Conservation (phyloP, 768 basidiomycete genomes). For the Rhodotorula sphaerocarpa region DNA sequence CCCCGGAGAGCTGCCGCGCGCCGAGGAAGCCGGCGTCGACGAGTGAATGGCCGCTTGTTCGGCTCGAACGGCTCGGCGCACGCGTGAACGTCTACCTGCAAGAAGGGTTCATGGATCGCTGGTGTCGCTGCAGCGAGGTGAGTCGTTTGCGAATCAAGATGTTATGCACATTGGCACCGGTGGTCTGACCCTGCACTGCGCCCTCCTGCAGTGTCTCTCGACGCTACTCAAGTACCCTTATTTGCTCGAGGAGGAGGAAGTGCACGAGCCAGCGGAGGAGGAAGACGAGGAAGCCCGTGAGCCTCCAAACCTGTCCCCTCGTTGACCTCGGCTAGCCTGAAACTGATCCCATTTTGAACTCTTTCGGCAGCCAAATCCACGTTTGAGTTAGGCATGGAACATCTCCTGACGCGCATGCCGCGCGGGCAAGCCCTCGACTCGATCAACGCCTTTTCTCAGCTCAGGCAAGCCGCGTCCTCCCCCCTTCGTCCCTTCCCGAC, state of each 20-base stretch:
- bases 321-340: too few relatives aligned
- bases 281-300: slow-evolving; percentile 33
- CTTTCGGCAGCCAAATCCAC: slow-evolving; percentile 26
- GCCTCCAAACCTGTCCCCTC: too few relatives aligned
- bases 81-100: slow-evolving; percentile 30
- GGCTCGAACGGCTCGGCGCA: slow-evolving; percentile 10
- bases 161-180: too few relatives aligned
- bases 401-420: slow-evolving; percentile 32
- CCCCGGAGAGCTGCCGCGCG: not conserved
- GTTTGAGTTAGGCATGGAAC: slow-evolving; percentile 37
- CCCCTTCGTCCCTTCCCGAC: not conserved
- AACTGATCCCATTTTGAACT: too few relatives aligned
- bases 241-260: slow-evolving; percentile 37
- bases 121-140: slow-evolving; percentile 37
- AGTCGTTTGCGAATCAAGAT: too few relatives aligned
- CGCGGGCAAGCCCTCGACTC: slow-evolving; percentile 35
- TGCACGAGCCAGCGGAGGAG: slow-evolving; percentile 36
- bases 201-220: slow-evolving; percentile 33
- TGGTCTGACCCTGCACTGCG: too few relatives aligned
- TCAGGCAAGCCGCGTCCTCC: slow-evolving; percentile 11
- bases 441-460: slow-evolving; percentile 22
- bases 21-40: not conserved
- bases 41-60: not conserved
- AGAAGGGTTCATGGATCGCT: slow-evolving; percentile 32
- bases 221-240: slow-evolving; percentile 28